Evolutionary conservation across 805 yeast genomes (phyloP).

Genomic region (Sugiyamaella americana): DNA sequence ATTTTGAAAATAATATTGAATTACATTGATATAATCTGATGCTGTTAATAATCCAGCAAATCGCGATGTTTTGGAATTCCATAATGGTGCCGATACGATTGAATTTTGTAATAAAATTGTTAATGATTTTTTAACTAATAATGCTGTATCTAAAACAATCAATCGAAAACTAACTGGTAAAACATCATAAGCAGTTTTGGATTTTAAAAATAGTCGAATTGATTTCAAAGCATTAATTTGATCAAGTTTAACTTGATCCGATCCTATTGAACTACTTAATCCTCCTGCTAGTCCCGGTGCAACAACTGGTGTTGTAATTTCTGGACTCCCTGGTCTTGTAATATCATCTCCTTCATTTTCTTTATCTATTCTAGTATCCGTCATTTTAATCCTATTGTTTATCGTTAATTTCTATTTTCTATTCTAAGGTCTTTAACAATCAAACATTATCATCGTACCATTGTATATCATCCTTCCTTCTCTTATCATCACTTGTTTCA

Average conservation of each 20-base stretch:
- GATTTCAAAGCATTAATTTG: conserved; percentile 44
- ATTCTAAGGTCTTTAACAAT: too few species aligned
- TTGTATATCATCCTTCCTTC: too few species aligned
- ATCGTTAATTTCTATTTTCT: too few species aligned
- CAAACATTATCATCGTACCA: too few species aligned
- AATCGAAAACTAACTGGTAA: conserved; percentile 90
- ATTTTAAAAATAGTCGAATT: conserved; percentile 74
- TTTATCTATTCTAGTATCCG: too few species aligned
- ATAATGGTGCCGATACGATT: conserved; percentile 92
- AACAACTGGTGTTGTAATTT: background rate
- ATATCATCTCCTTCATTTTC: too few species aligned
- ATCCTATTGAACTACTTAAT: background rate
- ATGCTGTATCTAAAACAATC: conserved; percentile 87
- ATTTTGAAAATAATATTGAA: conserved; percentile 80
- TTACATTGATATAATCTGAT: conserved; percentile 88
- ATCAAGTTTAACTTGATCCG: conserved; percentile 13
- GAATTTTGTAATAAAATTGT: conserved; percentile 87
- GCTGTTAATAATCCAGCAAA: conserved; percentile 94
- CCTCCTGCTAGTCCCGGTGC: background rate
- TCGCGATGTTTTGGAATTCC: conserved; percentile 84
- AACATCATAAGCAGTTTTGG: conserved; percentile 94
- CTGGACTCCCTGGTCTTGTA: background rate
- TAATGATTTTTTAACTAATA: conserved; percentile 82
- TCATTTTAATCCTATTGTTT: too few species aligned
- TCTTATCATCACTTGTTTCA: too few species aligned